phyloP scores from a whole-genome alignment of 306 rosid species.

The Vigna trinervia region DNA sequence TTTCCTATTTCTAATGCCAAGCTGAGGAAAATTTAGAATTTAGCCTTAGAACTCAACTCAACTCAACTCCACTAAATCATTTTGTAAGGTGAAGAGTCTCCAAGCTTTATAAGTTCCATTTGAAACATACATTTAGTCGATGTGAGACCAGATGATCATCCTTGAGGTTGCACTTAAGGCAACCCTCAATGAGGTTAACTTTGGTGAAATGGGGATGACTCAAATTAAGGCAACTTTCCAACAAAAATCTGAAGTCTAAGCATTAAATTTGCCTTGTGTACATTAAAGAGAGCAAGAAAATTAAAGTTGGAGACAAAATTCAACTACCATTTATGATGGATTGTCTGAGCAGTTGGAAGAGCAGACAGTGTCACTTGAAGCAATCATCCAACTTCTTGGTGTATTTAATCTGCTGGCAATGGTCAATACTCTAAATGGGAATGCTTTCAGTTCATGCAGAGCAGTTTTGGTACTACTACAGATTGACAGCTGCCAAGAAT shows the following conservation, averaged over 20 bases:
- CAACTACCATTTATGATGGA: conserved; percentile 13
- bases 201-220: too few relatives aligned
- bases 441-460: conserved; percentile 13
- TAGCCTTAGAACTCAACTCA: too few relatives aligned
- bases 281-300: conserved; percentile 2
- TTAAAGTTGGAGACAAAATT: conserved; percentile 21
- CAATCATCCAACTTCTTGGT: conserved; percentile 1
- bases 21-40: not conserved
- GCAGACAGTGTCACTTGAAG: conserved; percentile 32
- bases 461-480: conserved; percentile 32
- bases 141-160: too few relatives aligned
- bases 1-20: conserved; percentile 28
- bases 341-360: not conserved
- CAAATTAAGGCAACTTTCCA: too few relatives aligned
- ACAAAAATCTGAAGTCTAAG: not conserved
- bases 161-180: too few relatives aligned
- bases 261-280: conserved; percentile 2
- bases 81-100: too few relatives aligned
- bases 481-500: conserved; percentile 23
- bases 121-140: too few relatives aligned
- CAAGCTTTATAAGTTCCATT: too few relatives aligned
- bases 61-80: too few relatives aligned
- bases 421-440: conserved; percentile 1
- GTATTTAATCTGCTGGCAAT: conserved; percentile 26
- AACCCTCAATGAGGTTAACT: too few relatives aligned